Percentiles rank a stretch among this genome's conserved stretches.
These are phyloP conservation scores for Pseudotulostoma volvatum DNA, from an alignment of 495 filamentous ascomycete genomes.

Conservation along the genomic window DNA sequence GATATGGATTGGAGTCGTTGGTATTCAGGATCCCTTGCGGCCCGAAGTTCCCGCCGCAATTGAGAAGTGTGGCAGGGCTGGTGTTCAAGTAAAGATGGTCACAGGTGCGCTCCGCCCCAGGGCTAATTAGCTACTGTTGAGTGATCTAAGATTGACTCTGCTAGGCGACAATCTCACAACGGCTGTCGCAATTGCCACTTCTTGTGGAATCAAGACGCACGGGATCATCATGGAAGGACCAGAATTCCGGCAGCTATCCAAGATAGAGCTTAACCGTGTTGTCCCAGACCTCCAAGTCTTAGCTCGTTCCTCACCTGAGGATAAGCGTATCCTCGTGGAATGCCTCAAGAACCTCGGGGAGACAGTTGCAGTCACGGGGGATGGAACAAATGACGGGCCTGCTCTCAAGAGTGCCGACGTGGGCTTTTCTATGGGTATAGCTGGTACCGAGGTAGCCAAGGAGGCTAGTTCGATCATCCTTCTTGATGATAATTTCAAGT, in stretches of 20 bases:
- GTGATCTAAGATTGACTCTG: too few species aligned
- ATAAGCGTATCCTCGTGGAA: conserved; percentile 67
- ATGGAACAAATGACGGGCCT: conserved; percentile 82
- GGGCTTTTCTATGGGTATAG: conserved; percentile 85
- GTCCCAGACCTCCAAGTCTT: conserved; percentile 68
- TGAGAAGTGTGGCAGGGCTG: conserved; percentile 52
- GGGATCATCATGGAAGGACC: conserved; percentile 73
- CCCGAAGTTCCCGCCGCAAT: conserved; percentile 67
- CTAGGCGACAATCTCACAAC: conserved; percentile 65
- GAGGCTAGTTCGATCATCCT: conserved; percentile 85
- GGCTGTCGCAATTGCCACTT: conserved; percentile 63
- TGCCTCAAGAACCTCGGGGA: conserved; percentile 58
- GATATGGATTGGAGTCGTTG: conserved; percentile 45
- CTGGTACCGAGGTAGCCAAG: conserved; percentile 86
- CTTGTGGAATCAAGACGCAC: conserved; percentile 70
- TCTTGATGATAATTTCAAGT: conserved; percentile 81
- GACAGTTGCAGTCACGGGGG: conserved; percentile 76
- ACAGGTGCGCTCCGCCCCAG: conserved; percentile 26
- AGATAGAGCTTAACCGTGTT: conserved; percentile 50
- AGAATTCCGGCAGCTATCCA: conserved; percentile 60
- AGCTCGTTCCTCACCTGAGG: conserved; percentile 73
- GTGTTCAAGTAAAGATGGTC: conserved; percentile 80
- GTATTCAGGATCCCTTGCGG: conserved; percentile 52
- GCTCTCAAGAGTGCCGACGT: conserved; percentile 76
- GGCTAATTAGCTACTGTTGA: too few species aligned